phyloP scores from a whole-genome alignment of 2,329 filamentous ascomycete species.

The Aspergillus sp. region DNA sequence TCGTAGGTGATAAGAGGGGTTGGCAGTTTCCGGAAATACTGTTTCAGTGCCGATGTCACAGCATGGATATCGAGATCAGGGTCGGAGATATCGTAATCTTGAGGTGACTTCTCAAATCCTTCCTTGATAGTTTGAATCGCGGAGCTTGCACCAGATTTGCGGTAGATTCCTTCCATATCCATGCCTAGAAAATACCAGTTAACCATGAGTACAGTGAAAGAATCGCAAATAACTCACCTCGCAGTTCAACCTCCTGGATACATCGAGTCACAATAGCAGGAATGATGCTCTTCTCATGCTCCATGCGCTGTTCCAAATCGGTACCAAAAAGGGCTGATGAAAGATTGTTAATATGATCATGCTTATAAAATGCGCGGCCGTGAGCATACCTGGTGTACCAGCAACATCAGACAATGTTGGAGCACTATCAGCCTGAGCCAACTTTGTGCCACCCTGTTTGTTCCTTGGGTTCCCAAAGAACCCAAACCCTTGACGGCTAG shows the following conservation, averaged over 20 bases:
- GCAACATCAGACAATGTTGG: constrained; percentile 31
- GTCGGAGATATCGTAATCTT: constrained; percentile 85
- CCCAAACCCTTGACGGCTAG: constrained; percentile 57
- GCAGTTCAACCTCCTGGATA: constrained; percentile 91
- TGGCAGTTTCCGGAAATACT: constrained; percentile 92
- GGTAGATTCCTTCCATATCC: constrained; percentile 95
- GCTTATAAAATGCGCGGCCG: not conserved
- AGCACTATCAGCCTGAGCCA: constrained; percentile 39
- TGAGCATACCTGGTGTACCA: constrained; percentile 29
- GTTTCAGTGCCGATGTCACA: constrained; percentile 90
- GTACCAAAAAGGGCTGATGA: constrained; percentile 69
- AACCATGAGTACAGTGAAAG: constrained; percentile 5
- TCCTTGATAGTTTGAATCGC: constrained; percentile 86
- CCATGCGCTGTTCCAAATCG: constrained; percentile 76
- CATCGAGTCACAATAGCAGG: constrained; percentile 86
- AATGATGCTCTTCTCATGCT: constrained; percentile 82
- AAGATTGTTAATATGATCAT: constrained; percentile 5
- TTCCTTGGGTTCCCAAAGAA: constrained; percentile 56
- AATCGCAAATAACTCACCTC: constrained; percentile 48
- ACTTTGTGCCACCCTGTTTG: constrained; percentile 34
- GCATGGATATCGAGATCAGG: constrained; percentile 91
- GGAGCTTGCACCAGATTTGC: constrained; percentile 89
- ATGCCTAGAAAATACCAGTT: constrained; percentile 48
- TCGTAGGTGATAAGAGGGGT: constrained; percentile 85
- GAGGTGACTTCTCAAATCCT: constrained; percentile 73